Base-by-base conservation (phyloP, 2,329 filamentous ascomycete species). In the Sphaerulina vaccinii region DNA sequence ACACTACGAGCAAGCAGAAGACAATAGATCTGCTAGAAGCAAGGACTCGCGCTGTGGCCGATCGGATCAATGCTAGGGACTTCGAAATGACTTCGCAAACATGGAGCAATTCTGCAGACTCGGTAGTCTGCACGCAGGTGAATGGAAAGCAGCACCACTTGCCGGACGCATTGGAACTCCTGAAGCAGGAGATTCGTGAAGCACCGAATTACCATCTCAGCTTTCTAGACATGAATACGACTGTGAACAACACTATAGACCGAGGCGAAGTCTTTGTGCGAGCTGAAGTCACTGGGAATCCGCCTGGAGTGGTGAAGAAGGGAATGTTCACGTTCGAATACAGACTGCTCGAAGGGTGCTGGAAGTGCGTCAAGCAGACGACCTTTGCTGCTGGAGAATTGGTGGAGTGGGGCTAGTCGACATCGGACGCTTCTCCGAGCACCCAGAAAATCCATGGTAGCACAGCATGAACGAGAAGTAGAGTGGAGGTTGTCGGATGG, bases 21-120 rank as follows among this genome's bases (percentile, higher is more conserved):
- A 37, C 35, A 24, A 37, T 29, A 13, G 19, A 36, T n/a, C 24
- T 40, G 13, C 47, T 49, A 13, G 47, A 49, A n/a, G 16, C 6
- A 22, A 49, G 18, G 35, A 49, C 22, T 10, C 24, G 27, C 19
- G 29, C 21, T 11, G 36, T 51, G 32, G 40, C 36, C 32, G n/a
- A 37, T 7, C 38, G 32, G 2, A 10, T 50, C 48, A 29, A 50
- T 21, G n/a, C 15, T n/a, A 33, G 48, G 7, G 32, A 44, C 10
- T 50, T 44, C 32, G 39, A 38, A 7, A n/a, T 27, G 1, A 11
- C 29, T 10, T 50, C 32, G 21, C 29, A 13, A 13, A 24, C 35
- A 21, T 50, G 47, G 47, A 43, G 38, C 38, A 21, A 41, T 21
- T n/a, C 41, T 13, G 37, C 46, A 24, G 29, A 41, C 11, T 10